Conservation (phyloP, 176 grass and related monocot genomes). For the Juncus effusus region DNA sequence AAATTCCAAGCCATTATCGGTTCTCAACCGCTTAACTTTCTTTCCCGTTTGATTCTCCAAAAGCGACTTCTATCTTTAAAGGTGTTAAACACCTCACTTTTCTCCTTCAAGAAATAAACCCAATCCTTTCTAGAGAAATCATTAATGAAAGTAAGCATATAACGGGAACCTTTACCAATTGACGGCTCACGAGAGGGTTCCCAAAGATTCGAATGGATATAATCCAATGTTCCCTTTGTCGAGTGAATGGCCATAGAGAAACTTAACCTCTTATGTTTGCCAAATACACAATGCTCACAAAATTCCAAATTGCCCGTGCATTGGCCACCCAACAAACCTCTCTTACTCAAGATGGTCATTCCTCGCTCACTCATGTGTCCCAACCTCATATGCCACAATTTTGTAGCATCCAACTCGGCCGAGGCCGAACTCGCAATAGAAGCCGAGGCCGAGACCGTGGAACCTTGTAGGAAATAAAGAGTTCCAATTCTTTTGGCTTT, state of each 20-base stretch:
- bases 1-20: not conserved
- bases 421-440: no score
- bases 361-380: no score
- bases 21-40: no score
- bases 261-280: not conserved
- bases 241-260: not conserved
- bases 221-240: not conserved
- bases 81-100: not conserved
- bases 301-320: not conserved
- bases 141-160: not conserved
- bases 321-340: not conserved
- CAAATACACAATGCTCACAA: slow-evolving; percentile 3
- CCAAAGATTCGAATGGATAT: not conserved
- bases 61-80: not conserved
- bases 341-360: not conserved
- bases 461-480: no score
- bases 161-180: not conserved
- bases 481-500: no score
- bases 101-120: slow-evolving; percentile 5
- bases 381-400: not conserved
- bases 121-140: not conserved
- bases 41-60: no score
- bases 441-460: no score
- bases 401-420: no score
- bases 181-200: not conserved